phyloP scores from a whole-genome alignment of 2,329 filamentous ascomycete species.

The Verticillium isaacii region DNA sequence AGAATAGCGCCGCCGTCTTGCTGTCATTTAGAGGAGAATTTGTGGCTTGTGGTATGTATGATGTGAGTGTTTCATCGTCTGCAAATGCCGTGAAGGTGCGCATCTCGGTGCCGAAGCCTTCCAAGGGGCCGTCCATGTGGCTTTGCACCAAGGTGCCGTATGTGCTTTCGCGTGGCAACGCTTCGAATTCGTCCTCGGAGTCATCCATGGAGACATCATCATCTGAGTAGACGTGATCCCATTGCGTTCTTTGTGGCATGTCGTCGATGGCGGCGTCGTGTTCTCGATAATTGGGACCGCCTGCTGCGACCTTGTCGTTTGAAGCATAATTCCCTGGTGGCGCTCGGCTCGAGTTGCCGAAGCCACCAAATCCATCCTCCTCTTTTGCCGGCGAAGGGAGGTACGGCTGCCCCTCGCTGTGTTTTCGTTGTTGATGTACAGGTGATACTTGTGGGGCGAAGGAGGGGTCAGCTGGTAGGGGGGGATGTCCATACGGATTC shows the following conservation, averaged over 20 bases:
- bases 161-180: conserved; percentile 30
- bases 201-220: conserved; percentile 60
- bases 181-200: conserved; percentile 52
- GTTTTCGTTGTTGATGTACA: conserved; percentile 9
- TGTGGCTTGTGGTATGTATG: conserved; percentile 60
- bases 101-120: conserved; percentile 39
- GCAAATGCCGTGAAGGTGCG: conserved; percentile 45
- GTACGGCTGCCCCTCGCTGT: not conserved
- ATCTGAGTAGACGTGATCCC: conserved; percentile 45
- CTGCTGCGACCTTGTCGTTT: not conserved
- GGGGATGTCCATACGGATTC: not conserved
- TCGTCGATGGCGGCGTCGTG: not conserved
- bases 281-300: not conserved
- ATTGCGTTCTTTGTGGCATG: conserved; percentile 5
- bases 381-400: not conserved
- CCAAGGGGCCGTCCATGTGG: conserved; percentile 28
- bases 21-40: conserved; percentile 74
- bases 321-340: not conserved
- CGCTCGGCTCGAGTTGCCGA: not conserved
- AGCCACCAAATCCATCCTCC: conserved; percentile 1
- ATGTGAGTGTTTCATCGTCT: conserved; percentile 50
- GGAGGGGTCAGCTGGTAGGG: conserved; percentile 3
- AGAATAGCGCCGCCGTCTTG: conserved; percentile 77
- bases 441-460: conserved; percentile 8
- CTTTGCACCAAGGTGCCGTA: conserved; percentile 33